These are phyloP conservation scores for Paraconiothyrium sp. DNA, from an alignment of 2,329 filamentous ascomycete species.

Conservation along the genomic window DNA sequence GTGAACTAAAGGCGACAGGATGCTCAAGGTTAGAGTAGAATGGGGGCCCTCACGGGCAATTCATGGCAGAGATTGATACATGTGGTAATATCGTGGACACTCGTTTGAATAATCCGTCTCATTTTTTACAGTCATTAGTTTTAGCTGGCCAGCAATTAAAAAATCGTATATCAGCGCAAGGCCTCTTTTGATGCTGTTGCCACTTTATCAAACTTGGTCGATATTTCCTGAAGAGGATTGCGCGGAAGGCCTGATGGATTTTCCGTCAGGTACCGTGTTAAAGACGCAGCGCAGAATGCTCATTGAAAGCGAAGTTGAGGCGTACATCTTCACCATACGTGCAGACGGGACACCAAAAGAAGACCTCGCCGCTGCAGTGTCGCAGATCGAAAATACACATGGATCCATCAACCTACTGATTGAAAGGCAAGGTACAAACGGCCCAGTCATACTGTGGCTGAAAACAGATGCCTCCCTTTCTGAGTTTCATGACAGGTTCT, in stretches of 20 bases:
- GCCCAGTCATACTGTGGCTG: not conserved
- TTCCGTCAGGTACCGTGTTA: too few species aligned
- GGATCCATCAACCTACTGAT: slow-evolving; percentile 24
- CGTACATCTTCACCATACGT: slow-evolving; percentile 20
- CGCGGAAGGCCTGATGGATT: too few species aligned
- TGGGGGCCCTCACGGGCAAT: not conserved
- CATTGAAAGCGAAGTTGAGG: too few species aligned
- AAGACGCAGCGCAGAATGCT: too few species aligned
- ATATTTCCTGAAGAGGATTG: not conserved
- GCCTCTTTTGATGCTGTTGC: too few species aligned
- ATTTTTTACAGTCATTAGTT: not conserved
- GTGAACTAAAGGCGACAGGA: not conserved
- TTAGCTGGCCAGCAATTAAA: slow-evolving; percentile 1
- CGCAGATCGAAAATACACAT: slow-evolving; percentile 39
- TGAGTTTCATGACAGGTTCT: not conserved
- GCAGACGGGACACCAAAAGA: slow-evolving; percentile 24
- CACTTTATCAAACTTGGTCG: too few species aligned
- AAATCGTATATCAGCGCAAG: not conserved
- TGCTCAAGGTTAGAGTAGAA: not conserved
- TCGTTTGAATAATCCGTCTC: not conserved
- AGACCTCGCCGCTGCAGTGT: slow-evolving; percentile 17
- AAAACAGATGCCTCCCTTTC: not conserved
- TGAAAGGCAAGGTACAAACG: not conserved
- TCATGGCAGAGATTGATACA: not conserved
- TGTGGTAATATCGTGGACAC: not conserved